Percentiles rank a stretch among this genome's conserved stretches.
phyloP scores from a whole-genome alignment of 495 filamentous ascomycete genomes.

The Pyrenula massariospora region DNA sequence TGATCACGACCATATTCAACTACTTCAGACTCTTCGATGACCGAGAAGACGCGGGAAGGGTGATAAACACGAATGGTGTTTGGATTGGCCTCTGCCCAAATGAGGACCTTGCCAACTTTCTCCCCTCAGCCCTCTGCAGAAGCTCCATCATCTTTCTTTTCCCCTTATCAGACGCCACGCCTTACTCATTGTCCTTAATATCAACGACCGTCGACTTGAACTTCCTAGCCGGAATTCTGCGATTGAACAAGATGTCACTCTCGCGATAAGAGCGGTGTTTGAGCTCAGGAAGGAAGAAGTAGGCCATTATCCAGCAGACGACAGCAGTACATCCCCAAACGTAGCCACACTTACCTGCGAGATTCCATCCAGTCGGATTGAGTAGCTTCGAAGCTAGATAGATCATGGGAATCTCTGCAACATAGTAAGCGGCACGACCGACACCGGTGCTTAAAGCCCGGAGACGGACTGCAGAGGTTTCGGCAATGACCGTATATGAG shows the following conservation, averaged over 20 bases:
- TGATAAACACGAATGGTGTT: background rate
- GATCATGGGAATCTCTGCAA: slow-evolving; percentile 36
- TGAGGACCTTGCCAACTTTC: background rate
- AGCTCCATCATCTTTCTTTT: background rate
- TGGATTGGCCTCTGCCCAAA: background rate
- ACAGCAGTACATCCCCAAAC: slow-evolving; percentile 19
- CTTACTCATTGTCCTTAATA: slow-evolving; percentile 38
- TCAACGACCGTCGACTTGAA: slow-evolving; percentile 36
- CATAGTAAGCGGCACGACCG: slow-evolving; percentile 33
- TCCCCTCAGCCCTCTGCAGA: background rate
- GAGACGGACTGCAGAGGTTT: slow-evolving; percentile 42
- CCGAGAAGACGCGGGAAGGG: no score
- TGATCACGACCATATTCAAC: background rate
- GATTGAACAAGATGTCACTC: slow-evolving; percentile 29
- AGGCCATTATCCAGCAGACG: slow-evolving; percentile 14
- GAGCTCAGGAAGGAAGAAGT: slow-evolving; percentile 24
- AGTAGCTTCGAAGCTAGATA: slow-evolving; percentile 37
- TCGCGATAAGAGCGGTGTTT: slow-evolving; percentile 28
- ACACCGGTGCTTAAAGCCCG: slow-evolving; percentile 38
- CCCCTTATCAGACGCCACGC: background rate
- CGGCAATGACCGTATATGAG: slow-evolving; percentile 45
- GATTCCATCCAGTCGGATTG: slow-evolving; percentile 23
- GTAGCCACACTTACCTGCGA: slow-evolving; percentile 24
- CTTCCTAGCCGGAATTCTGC: slow-evolving; percentile 15
- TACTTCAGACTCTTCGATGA: background rate